Evolutionary conservation across 176 grass and related monocot genomes (phyloP).

Genomic region (Dactylis glomerata): DNA sequence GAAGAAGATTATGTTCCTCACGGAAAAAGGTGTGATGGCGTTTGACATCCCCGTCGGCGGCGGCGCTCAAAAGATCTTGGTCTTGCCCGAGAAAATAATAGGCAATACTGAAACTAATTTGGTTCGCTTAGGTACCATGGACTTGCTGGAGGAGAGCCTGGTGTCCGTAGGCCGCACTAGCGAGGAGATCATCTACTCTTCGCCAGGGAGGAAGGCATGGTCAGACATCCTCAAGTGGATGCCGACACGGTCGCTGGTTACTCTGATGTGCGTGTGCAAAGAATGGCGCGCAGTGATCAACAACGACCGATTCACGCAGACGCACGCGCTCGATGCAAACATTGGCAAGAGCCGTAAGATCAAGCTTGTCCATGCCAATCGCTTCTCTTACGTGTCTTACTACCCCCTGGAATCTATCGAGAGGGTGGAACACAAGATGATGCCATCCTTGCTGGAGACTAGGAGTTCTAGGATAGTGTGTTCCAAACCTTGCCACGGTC

Average conservation of each 20-base stretch:
- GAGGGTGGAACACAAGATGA: background rate
- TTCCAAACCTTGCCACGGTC: constrained; percentile 15
- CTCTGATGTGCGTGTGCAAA: background rate
- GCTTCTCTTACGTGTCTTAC: background rate
- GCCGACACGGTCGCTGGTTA: background rate
- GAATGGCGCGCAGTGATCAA: no score
- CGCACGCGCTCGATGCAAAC: background rate
- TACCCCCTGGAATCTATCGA: background rate
- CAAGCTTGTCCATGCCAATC: background rate
- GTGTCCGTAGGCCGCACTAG: background rate
- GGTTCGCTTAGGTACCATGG: background rate
- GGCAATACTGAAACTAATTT: background rate
- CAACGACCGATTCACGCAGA: background rate
- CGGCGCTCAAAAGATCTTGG: background rate
- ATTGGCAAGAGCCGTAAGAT: background rate
- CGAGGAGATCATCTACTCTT: background rate
- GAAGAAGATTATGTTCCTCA: background rate
- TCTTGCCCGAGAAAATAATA: background rate
- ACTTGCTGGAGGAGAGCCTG: constrained; percentile 4
- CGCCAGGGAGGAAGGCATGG: background rate
- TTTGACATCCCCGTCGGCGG: background rate
- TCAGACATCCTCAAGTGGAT: background rate
- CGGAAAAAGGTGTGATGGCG: background rate
- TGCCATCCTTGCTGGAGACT: background rate
- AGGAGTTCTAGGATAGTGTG: background rate